Base-by-base conservation (phyloP, 768 basidiomycete species). In the Lepiota venenata region DNA sequence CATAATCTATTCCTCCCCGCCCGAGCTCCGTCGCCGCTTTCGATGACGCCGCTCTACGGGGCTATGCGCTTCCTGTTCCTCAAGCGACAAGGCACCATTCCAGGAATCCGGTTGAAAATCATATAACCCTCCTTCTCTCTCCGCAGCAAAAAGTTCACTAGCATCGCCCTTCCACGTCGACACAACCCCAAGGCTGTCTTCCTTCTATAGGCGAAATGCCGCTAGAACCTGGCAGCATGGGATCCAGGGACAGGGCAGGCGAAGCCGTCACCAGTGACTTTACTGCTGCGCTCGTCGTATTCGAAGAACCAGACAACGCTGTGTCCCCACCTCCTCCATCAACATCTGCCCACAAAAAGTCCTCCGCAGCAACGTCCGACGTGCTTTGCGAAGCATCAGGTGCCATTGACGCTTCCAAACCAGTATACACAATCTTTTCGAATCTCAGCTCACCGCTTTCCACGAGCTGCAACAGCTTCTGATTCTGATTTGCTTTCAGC, bases 401-500 rank as follows among this genome's bases (percentile, higher is more conserved):
- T 8, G 47, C 44, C 8, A n/a, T 8, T 15, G 32, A 10, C 37
- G 36, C 47, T 29, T 55, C 53, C 53, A 55, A 38, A 12, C 53
- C 53, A 2, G 47, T 55, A 4, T 48, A 16, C 47, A 21, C 25
- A 39, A 63, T 58, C 59, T 66, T 72, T 52, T 77, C 72, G 61
- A 86, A 85, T 39, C 63, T 68, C 63, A 85, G 66, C 4, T 68
- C 67, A 11, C 83, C 81, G 44, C 62, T 73, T 43, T 74, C 67
- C 40, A 85, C 64, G 45, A 74, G 72, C 20, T 83, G 76, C 35
- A 84, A 67, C 15, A 87, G 61, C 10, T 64, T 61, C 61, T 75
- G 79, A 64, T 85, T 85, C 60, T 86, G 83, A 44, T 63, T 63
- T 18, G 68, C 67, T 58, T 81, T 82, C 50, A 87, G 64, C 9